Evolutionary conservation across 306 rosid genomes (phyloP), one percentile per base, ranked within the genome.

Genomic region (Phaseolus lunatus): DNA sequence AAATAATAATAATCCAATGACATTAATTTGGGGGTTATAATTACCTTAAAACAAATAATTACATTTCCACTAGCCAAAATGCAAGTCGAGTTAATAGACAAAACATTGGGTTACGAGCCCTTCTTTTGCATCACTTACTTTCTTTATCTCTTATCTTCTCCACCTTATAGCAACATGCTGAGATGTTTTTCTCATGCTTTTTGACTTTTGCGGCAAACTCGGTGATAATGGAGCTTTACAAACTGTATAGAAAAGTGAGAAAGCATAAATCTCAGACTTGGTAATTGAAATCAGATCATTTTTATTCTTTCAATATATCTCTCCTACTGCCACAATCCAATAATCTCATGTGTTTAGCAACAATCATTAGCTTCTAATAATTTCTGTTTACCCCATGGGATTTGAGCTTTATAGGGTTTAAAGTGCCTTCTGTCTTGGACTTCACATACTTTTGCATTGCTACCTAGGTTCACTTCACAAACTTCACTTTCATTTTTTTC

Each of bases 201-300:
- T 91, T 91, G 91, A 88, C 92, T 88, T 88, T 81, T 76, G 89
- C 56, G 89, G 84, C 89, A 69, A 82, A 87, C 73, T 85, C 75
- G 88, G 78, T 82, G 85, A 87, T 88, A 87, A 83, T 89, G 70
- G 85, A 82, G 80, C 87, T 89, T 84, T 82, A 76, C 87, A 76
- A 80, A 44, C 68, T 78, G 70, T 77, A 68, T 81, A 45, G 82
- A 77, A 85, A 82, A 58, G 76, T 71, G 85, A 67, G 86, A 84
- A 79, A 68, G 82, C 85, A 61, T 56, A 81, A 67, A 77, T 69
- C 77, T 84, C 79, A 81, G 78, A 84, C 86, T 86, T 83, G 68
- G 83, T 79, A 83, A 84, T 69, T 84, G 82, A 83, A 84, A 67
- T 81, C 54, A 76, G 69, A 77, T 89, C 67, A 83, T 77, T 81